Evolutionary conservation across 352 stramenopile species (phyloP), one percentile per base, ranked within the genome.

Genomic region (Globisporangium spinosum): DNA sequence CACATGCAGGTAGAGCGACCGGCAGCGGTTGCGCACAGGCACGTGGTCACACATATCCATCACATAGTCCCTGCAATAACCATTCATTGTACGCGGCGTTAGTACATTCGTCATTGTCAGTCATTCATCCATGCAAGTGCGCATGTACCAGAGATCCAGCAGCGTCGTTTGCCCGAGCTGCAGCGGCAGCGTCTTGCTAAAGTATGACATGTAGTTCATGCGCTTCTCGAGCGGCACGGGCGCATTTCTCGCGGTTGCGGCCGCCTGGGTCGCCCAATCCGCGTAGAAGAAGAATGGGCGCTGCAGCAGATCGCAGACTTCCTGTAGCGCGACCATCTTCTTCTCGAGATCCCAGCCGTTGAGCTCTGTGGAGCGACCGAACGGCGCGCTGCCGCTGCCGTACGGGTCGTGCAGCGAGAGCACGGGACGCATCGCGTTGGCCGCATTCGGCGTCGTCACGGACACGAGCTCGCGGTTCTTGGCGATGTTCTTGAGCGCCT

Each of bases 21-120:
- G 83, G 40, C 79, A 89, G 58, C 78, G 83, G 53, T 92, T 93
- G 20, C 85, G 83, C 43, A 89, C 75, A 1, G 87, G 83, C 51
- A 95, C 82, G 32, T 82, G 75, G 38, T 95, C 85, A 51, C 85
- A 85, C 81, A 93, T 91, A 67, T 95, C 85, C 74, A 95, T 82
- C 32, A 93, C 69, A 63, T 92, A 94, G 58, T 84, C 79, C 83
- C 80, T 89, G 62, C 23, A 47, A 22, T 23, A 66, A 4, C 34
- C 51, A 53, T 27, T 22, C 27, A 35, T 35, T 35, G 35, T 3
- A 15, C 35, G 63, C 3, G 2, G 13, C n/a, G 32, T 56, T 22
- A 56, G 22, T 20, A 56, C 38, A 45, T 45, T 20, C 38, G 38
- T 45, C 9, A 3, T 20, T 45, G 38, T 56, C 43, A 25, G 2